These are phyloP conservation scores for Achlya hypogyna DNA, from an alignment of 352 stramenopile species.

Conservation along the genomic window DNA sequence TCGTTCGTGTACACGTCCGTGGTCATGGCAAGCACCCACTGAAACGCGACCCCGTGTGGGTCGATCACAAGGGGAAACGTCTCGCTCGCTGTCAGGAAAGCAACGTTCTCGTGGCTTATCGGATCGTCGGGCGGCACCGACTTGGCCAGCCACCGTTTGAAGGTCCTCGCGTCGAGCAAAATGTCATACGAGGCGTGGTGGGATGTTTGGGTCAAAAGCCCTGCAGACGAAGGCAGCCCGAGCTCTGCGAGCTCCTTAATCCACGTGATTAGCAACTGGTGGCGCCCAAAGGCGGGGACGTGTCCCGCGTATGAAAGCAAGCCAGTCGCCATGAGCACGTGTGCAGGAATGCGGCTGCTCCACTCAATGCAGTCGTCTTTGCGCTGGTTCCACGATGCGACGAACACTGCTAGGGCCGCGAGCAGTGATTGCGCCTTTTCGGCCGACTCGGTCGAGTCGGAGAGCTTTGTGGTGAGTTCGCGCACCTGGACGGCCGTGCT, in stretches of 20 bases:
- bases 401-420: conserved; percentile 14
- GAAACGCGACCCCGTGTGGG: conserved; percentile 36
- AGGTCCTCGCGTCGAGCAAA: conserved; percentile 24
- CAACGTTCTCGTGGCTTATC: conserved; percentile 33
- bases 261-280: conserved; percentile 33
- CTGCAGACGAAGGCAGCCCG: conserved; percentile 23
- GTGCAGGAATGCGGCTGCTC: conserved; percentile 34
- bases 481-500: neutral
- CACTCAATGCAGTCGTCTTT: conserved; percentile 39
- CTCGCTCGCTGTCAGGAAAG: conserved; percentile 34
- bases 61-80: conserved; percentile 49
- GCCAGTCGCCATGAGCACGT: conserved; percentile 55
- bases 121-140: conserved; percentile 31
- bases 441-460: conserved; percentile 1
- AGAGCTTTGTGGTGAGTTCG: conserved; percentile 7
- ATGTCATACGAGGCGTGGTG: conserved; percentile 29
- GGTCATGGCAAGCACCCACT: conserved; percentile 33
- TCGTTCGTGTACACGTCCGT: conserved; percentile 22
- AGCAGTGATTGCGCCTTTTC: conserved; percentile 16
- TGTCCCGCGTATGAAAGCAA: conserved; percentile 37
- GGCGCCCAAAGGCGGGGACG: conserved; percentile 17
- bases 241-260: conserved; percentile 24
- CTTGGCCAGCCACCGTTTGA: conserved; percentile 41
- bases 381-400: conserved; percentile 30
- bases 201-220: conserved; percentile 24